Conservation (phyloP, 2,329 filamentous ascomycete species). For the Ophiobolus disseminans region DNA sequence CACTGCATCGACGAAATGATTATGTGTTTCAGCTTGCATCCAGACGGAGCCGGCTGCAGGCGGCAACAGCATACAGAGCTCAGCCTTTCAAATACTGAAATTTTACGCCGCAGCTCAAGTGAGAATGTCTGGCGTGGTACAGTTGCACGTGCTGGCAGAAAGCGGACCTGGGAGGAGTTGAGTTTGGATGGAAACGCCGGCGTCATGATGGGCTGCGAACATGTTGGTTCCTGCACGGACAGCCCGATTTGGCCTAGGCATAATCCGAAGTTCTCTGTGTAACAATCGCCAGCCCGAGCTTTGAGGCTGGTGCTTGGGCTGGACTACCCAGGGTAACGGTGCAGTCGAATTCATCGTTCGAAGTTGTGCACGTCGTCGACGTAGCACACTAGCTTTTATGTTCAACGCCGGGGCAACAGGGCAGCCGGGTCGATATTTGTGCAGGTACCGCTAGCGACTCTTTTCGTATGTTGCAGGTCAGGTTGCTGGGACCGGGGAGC, state of each 20-base stretch:
- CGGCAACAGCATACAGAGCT: slow-evolving; percentile 6
- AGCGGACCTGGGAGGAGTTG: not conserved
- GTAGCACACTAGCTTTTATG: not conserved
- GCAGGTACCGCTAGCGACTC: slow-evolving; percentile 7
- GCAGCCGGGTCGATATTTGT: not conserved
- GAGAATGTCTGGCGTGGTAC: slow-evolving; percentile 8
- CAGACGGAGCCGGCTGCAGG: slow-evolving; percentile 16
- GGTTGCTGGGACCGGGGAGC: slow-evolving; percentile 5
- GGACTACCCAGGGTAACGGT: slow-evolving; percentile 21
- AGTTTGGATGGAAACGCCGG: slow-evolving; percentile 17
- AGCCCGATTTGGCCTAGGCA: slow-evolving; percentile 36
- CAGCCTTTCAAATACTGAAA: slow-evolving; percentile 10
- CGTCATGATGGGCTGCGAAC: slow-evolving; percentile 28
- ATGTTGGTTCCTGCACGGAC: slow-evolving; percentile 40
- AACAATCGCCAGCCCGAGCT: slow-evolving; percentile 35
- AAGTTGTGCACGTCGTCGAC: not conserved
- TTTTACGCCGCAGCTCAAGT: slow-evolving; percentile 2
- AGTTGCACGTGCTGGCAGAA: slow-evolving; percentile 31
- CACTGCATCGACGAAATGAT: slow-evolving; percentile 18
- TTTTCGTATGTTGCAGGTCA: slow-evolving; percentile 8
- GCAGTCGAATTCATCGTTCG: slow-evolving; percentile 18
- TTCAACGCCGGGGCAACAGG: not conserved
- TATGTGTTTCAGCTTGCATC: slow-evolving; percentile 31
- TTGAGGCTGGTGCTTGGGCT: slow-evolving; percentile 28
- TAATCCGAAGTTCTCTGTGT: slow-evolving; percentile 31